These are phyloP conservation scores for Rauvolfia tetraphylla DNA, from an alignment of 257 asterid genomes.

Conservation along the genomic window DNA sequence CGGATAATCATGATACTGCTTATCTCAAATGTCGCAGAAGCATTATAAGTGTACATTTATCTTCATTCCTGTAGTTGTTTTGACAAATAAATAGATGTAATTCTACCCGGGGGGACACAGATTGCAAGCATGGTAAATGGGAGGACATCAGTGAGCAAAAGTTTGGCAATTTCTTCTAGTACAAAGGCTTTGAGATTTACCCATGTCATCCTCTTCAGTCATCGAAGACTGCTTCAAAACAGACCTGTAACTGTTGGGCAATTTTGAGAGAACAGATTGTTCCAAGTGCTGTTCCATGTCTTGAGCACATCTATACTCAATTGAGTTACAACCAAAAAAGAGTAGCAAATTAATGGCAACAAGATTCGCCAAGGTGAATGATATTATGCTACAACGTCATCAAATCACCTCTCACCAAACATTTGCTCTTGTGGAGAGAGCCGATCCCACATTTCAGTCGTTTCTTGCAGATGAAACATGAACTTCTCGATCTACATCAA, in stretches of 20 bases:
- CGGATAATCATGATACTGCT: too few species aligned
- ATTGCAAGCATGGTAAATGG: too few species aligned
- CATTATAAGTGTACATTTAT: too few species aligned
- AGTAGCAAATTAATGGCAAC: not conserved
- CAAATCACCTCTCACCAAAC: slow-evolving; percentile 58
- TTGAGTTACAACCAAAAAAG: too few species aligned
- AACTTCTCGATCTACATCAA: slow-evolving; percentile 63
- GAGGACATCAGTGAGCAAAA: not conserved
- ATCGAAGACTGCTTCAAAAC: slow-evolving; percentile 75
- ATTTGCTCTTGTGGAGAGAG: slow-evolving; percentile 64
- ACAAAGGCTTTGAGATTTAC: slow-evolving; percentile 31
- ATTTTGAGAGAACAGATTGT: slow-evolving; percentile 67
- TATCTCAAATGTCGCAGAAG: too few species aligned
- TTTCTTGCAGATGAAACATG: slow-evolving; percentile 56
- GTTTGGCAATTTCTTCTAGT: not conserved
- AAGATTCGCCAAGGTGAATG: too few species aligned
- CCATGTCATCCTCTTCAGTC: slow-evolving; percentile 90
- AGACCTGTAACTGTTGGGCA: slow-evolving; percentile 80
- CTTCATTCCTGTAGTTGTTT: too few species aligned
- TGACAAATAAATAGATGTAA: too few species aligned
- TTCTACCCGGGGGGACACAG: too few species aligned
- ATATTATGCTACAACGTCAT: not conserved
- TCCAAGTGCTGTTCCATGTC: slow-evolving; percentile 62
- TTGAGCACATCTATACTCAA: slow-evolving; percentile 42
- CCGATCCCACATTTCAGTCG: slow-evolving; percentile 49